A percentile compares a stretch with the other conserved stretches of the same genome.
Conservation (phyloP, 768 basidiomycete genomes). For the Coprinopsis cinerea region DNA sequence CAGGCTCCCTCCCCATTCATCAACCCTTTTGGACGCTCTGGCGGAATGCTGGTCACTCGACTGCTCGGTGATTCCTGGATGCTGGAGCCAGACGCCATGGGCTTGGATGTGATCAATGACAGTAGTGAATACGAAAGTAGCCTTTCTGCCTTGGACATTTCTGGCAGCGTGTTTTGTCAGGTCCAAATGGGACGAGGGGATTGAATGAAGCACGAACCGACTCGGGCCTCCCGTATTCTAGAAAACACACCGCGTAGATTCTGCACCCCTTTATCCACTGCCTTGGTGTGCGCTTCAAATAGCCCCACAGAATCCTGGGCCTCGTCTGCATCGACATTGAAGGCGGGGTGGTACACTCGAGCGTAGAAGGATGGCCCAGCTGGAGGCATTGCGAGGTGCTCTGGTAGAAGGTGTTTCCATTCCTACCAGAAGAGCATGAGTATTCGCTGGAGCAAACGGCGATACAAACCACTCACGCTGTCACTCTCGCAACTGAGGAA, state of each 20-base stretch:
- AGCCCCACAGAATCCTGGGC: conserved; percentile 50
- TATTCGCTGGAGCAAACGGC: neutral
- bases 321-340: conserved; percentile 75
- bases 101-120: conserved; percentile 69
- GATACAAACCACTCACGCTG: conserved; percentile 38
- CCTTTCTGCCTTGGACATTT: conserved; percentile 75
- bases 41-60: conserved; percentile 15
- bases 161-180: conserved; percentile 27
- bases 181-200: neutral
- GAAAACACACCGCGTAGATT: conserved; percentile 57
- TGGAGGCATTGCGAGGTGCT: conserved; percentile 52
- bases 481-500: conserved; percentile 78
- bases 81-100: conserved; percentile 42
- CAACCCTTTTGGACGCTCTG: conserved; percentile 43
- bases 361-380: conserved; percentile 76
- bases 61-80: conserved; percentile 40
- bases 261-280: conserved; percentile 65
- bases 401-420: conserved; percentile 60
- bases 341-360: conserved; percentile 77
- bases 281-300: conserved; percentile 62
- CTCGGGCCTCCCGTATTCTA: conserved; percentile 55
- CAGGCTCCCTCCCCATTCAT: conserved; percentile 72
- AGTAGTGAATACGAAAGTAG: conserved; percentile 67
- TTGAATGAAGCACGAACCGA: conserved; percentile 38
- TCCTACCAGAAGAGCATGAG: conserved; percentile 40